Conservation (phyloP, 2,329 filamentous ascomycete species). For the Microcyclospora pomicola region DNA sequence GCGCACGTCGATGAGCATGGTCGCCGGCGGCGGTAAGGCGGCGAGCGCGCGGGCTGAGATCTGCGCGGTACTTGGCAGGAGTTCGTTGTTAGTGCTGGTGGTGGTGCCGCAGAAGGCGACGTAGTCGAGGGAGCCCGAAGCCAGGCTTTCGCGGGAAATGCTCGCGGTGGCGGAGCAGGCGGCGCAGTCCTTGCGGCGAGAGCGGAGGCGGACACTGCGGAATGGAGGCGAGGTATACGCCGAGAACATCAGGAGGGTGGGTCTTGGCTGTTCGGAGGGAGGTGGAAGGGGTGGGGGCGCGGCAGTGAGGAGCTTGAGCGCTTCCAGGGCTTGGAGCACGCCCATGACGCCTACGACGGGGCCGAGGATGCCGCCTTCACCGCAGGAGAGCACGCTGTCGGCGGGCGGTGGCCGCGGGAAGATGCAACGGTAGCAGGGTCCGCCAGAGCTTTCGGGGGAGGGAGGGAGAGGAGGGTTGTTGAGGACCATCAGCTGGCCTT, state of each 20-base stretch:
- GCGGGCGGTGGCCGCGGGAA: conserved; percentile 79
- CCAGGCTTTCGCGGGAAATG: conserved; percentile 50
- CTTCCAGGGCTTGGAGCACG: conserved; percentile 77
- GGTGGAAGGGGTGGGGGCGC: conserved; percentile 10
- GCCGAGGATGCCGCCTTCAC: conserved; percentile 83
- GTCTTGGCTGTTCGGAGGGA: conserved; percentile 13
- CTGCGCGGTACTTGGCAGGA: conserved; percentile 49
- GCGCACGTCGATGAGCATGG: conserved; percentile 66
- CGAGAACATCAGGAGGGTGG: conserved; percentile 40
- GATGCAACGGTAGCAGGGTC: conserved; percentile 87
- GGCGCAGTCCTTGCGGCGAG: conserved; percentile 55
- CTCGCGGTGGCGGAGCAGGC: conserved; percentile 55
- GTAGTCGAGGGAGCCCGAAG: conserved; percentile 61
- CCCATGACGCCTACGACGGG: conserved; percentile 92
- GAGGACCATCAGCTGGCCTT: conserved; percentile 79
- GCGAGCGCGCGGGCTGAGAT: conserved; percentile 52
- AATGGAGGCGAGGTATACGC: conserved; percentile 45
- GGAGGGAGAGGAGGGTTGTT: conserved; percentile 60
- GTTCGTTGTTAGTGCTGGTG: conserved; percentile 34
- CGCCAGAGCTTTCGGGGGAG: conserved; percentile 41
- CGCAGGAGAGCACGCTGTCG: conserved; percentile 70
- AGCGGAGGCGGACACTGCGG: conserved; percentile 59
- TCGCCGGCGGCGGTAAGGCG: conserved; percentile 20
- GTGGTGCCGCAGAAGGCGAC: conserved; percentile 67
- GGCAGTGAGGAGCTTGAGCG: conserved; percentile 64